Evolutionary conservation across 2,329 filamentous ascomycete species (phyloP), one percentile per base, ranked within the genome.

Genomic region (Stagonosporopsis tanaceti): DNA sequence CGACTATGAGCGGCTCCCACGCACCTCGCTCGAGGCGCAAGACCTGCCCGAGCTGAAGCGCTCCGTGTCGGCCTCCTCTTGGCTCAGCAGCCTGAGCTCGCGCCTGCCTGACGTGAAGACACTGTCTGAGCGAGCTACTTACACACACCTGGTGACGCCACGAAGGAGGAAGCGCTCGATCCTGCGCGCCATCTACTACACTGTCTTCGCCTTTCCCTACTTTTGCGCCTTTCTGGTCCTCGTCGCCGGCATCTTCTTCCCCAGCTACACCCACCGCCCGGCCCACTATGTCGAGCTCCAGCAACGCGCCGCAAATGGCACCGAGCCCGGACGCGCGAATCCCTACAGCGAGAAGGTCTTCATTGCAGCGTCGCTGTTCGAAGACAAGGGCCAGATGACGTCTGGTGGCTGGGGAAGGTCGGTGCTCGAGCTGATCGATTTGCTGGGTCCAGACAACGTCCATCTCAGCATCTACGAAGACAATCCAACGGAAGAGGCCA

Each of bases 401-500:
- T 77, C 80, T 6, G 89, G 89, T 1, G 77, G 79, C 27, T 93
- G 89, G 89, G 89, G 87, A 0, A 71, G 81, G 57, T 81, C 82
- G 24, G 70, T 93, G 0, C 69, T 88, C 38, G 78, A 85, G 20
- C 75, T 93, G 51, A 82, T 92, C 30, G 80, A 89, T 46, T 71
- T 90, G 28, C 79, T 93, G 35, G 90, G 90, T 0, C 81, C 82
- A 14, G 79, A 88, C 34, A 89, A 91, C 66, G 86, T 89, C 2
- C 90, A 87, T 68, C 74, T 93, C 52, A 90, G 88, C 73, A 84
- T 93, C 30, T 92, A 91, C 72, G 89, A 91, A 70, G 89, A 90
- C 66, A 86, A 90, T 68, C 85, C 88, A 30, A 87, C 87, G 1
- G 76, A 80, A 1, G 76, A 79, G 28, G 87, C 86, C 15, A 80